phyloP scores from a whole-genome alignment of 768 basidiomycete genomes.

The Pisolithus tinctorius region DNA sequence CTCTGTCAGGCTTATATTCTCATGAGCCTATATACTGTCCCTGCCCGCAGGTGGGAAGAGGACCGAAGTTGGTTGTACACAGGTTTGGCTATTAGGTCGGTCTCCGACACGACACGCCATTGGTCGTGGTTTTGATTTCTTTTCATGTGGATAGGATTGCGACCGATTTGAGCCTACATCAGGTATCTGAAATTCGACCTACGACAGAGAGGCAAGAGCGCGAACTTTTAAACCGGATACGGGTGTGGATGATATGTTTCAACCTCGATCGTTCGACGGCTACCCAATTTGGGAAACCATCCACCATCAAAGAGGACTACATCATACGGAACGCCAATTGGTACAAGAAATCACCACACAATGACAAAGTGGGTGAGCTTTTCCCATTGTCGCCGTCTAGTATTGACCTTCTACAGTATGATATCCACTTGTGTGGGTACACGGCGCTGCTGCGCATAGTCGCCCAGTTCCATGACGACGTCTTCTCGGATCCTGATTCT shows the following conservation, averaged over 20 bases:
- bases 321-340: conserved; percentile 71
- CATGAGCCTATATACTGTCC: conserved; percentile 76
- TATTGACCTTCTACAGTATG: conserved; percentile 40
- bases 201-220: conserved; percentile 70
- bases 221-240: conserved; percentile 75
- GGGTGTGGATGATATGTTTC: conserved; percentile 91
- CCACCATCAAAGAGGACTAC: conserved; percentile 80
- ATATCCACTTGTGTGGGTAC: conserved; percentile 71
- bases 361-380: conserved; percentile 39
- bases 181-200: conserved; percentile 52
- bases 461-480: conserved; percentile 67
- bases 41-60: conserved; percentile 81
- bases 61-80: conserved; percentile 88
- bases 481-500: conserved; percentile 64
- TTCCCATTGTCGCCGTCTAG: not conserved
- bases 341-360: conserved; percentile 66
- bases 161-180: conserved; percentile 83
- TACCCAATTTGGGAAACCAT: conserved; percentile 86
- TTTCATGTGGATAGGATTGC: conserved; percentile 52
- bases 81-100: conserved; percentile 74
- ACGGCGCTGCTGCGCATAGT: conserved; percentile 64
- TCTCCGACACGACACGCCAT: not conserved
- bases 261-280: conserved; percentile 84
- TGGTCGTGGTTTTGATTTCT: not conserved
- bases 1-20: conserved; percentile 88